phyloP scores from a whole-genome alignment of 2,329 filamentous ascomycete species.

The Clarireedia homoeocarpa region DNA sequence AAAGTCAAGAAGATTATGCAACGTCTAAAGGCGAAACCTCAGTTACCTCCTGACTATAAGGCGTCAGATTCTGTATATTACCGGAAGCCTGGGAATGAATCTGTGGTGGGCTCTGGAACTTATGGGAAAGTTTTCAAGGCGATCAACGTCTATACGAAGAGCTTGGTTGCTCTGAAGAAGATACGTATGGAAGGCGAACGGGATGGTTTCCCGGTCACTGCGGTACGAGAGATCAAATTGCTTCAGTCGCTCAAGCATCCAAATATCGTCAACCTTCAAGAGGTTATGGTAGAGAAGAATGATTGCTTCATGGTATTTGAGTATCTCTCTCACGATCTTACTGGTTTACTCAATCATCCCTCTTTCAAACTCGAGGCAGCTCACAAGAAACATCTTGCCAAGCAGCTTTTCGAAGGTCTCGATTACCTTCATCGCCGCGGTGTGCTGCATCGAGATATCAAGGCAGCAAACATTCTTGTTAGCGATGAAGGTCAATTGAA shows the following conservation, averaged over 20 bases:
- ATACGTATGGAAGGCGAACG: constrained; percentile 91
- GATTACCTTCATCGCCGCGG: constrained; percentile 89
- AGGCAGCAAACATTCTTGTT: constrained; percentile 94
- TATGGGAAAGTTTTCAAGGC: constrained; percentile 95
- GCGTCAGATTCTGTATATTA: constrained; percentile 86
- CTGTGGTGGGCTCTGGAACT: constrained; percentile 88
- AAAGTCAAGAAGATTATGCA: constrained; percentile 62
- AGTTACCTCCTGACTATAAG: constrained; percentile 62
- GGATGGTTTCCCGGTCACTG: constrained; percentile 86
- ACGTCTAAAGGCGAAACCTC: constrained; percentile 63
- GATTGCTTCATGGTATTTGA: constrained; percentile 99
- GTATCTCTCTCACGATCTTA: constrained; percentile 92
- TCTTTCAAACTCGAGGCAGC: constrained; percentile 75
- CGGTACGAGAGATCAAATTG: constrained; percentile 84
- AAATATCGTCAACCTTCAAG: constrained; percentile 76
- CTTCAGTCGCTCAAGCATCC: constrained; percentile 77
- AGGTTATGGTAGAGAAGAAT: constrained; percentile 97
- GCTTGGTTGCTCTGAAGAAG: constrained; percentile 76
- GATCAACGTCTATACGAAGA: constrained; percentile 84
- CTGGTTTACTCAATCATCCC: constrained; percentile 89
- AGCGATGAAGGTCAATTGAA: constrained; percentile 85
- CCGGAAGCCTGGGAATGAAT: constrained; percentile 94
- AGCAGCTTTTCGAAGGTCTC: constrained; percentile 86
- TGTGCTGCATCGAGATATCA: constrained; percentile 96
- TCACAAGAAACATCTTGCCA: constrained; percentile 88